Conservation (phyloP, 164 flowering plant genomes). For the Aristolochia contorta region DNA sequence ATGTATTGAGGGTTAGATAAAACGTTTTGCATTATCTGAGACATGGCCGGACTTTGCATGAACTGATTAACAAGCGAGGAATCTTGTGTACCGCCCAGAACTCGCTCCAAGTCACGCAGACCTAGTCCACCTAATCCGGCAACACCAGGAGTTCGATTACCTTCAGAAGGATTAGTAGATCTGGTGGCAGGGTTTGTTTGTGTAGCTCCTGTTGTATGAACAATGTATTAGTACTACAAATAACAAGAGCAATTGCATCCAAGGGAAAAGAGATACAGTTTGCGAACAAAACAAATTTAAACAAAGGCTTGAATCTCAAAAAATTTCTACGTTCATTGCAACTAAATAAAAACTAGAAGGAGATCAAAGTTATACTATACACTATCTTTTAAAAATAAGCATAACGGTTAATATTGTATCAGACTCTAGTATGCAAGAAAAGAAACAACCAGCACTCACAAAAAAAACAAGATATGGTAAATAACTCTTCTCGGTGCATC, state of each 20-base stretch:
- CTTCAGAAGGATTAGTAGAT: slow-evolving; percentile 36
- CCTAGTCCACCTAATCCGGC: slow-evolving; percentile 64
- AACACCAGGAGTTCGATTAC: slow-evolving; percentile 41
- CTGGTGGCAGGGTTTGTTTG: slow-evolving; percentile 51
- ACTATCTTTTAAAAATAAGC: too few relatives aligned
- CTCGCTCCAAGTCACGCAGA: slow-evolving; percentile 50
- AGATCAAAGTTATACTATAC: too few relatives aligned
- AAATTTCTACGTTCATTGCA: too few relatives aligned
- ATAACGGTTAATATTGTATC: not conserved
- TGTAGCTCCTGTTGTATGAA: slow-evolving; percentile 31
- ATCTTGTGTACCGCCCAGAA: slow-evolving; percentile 55
- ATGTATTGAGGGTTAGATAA: slow-evolving; percentile 57
- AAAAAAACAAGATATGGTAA: not conserved
- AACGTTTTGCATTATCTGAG: slow-evolving; percentile 78
- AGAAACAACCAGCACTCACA: not conserved
- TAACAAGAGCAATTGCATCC: too few relatives aligned
- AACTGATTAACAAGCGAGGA: slow-evolving; percentile 45
- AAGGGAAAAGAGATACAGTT: too few relatives aligned
- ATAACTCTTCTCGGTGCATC: not conserved
- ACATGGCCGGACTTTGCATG: slow-evolving; percentile 79
- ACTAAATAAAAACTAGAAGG: too few relatives aligned
- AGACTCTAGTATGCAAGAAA: not conserved
- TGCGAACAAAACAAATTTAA: too few relatives aligned
- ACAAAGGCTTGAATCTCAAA: too few relatives aligned
- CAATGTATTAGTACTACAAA: too few relatives aligned